These are phyloP conservation scores for Periconia digitata DNA, from an alignment of 2,329 filamentous ascomycete species.

Conservation along the genomic window DNA sequence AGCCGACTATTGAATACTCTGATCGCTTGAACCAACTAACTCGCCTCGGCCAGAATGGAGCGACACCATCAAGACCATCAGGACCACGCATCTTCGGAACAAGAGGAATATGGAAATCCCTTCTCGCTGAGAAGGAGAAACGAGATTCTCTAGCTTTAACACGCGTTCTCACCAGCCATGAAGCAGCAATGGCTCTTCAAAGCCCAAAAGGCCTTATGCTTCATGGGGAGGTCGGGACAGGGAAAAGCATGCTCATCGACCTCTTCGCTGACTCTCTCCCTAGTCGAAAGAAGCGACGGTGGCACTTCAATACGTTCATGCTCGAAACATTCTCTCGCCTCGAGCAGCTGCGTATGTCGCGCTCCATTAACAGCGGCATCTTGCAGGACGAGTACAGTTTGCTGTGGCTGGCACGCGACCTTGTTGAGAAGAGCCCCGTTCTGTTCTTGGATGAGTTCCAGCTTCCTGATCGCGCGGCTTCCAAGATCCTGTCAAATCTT, in stretches of 20 bases:
- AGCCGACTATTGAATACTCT: conserved; percentile 69
- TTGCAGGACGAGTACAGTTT: conserved; percentile 65
- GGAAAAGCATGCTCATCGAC: conserved; percentile 84
- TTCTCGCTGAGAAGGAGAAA: conserved; percentile 58
- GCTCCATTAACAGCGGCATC: conserved; percentile 16
- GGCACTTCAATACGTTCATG: conserved; percentile 89
- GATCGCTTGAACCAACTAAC: conserved; percentile 65
- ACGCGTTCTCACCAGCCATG: conserved; percentile 67
- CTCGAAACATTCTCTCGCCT: conserved; percentile 72
- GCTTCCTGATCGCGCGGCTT: conserved; percentile 74
- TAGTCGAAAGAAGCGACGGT: conserved; percentile 70
- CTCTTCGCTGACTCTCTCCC: conserved; percentile 77
- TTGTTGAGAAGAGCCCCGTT: conserved; percentile 73
- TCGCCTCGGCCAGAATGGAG: conserved; percentile 26
- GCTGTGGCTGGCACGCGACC: conserved; percentile 72
- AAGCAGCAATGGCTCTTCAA: conserved; percentile 70
- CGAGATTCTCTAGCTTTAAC: conserved; percentile 63
- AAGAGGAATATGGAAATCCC: conserved; percentile 57
- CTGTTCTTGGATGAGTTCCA: conserved; percentile 84
- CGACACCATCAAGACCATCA: conserved; percentile 35
- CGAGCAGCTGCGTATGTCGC: conserved; percentile 60
- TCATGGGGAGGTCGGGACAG: conserved; percentile 79
- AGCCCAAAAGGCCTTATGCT: conserved; percentile 75
- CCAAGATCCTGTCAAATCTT: conserved; percentile 77
- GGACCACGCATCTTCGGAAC: conserved; percentile 27